Evolutionary conservation across 805 yeast species (phyloP).

Genomic region (Metschnikowia vanudenii): DNA sequence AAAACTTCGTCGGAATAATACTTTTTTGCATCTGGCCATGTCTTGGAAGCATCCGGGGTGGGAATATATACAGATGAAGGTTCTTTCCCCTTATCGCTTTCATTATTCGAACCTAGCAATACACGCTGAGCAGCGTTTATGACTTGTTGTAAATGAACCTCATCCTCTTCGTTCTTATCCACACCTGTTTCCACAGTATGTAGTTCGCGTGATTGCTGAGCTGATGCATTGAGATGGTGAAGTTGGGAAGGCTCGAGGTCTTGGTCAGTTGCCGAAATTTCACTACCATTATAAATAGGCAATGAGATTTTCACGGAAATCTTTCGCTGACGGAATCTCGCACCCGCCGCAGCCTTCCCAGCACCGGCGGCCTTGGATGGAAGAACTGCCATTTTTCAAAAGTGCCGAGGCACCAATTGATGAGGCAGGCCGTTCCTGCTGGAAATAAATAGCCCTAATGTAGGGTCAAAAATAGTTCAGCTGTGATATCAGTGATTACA

Average conservation of each 20-base stretch:
- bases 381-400: conserved; percentile 37
- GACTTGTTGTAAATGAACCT: conserved; percentile 90
- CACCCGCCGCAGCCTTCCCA: conserved; percentile 43
- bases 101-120: conserved; percentile 42
- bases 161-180: conserved; percentile 96
- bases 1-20: conserved; percentile 66
- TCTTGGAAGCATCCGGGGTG: conserved; percentile 88
- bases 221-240: conserved; percentile 38
- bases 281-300: conserved; percentile 71
- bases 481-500: conserved; percentile 1
- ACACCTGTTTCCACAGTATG: conserved; percentile 96
- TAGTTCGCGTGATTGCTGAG: conserved; percentile 78
- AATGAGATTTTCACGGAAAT: conserved; percentile 88
- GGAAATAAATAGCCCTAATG: conserved; percentile 1
- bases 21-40: conserved; percentile 74
- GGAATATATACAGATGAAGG: conserved; percentile 72
- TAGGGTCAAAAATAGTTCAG: neutral
- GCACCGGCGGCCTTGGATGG: conserved; percentile 37
- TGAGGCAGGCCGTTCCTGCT: neutral
- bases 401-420: conserved; percentile 16
- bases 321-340: conserved; percentile 91
- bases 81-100: conserved; percentile 19
- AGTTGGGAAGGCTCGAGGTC: conserved; percentile 45
- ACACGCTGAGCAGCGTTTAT: conserved; percentile 75
- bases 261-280: conserved; percentile 71